These are phyloP conservation scores for Jasminum sambac DNA, from an alignment of 257 asterid species.

Conservation along the genomic window DNA sequence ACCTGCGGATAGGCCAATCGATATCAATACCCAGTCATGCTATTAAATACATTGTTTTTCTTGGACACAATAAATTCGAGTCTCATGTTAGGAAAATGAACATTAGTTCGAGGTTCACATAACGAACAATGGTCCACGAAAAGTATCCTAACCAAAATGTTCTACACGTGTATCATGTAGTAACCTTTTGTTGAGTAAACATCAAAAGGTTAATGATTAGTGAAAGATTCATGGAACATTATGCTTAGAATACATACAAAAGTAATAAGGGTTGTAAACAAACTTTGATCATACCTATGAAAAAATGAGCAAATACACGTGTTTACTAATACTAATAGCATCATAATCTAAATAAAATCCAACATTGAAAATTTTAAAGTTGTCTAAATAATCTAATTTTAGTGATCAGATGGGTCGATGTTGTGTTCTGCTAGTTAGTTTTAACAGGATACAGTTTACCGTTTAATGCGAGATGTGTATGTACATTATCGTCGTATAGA, in stretches of 20 bases:
- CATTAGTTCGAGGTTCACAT: background rate
- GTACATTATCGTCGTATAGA: too few species aligned
- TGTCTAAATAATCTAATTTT: too few species aligned
- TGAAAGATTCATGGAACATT: background rate
- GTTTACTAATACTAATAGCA: background rate
- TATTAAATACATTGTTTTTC: too few species aligned
- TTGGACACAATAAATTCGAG: background rate
- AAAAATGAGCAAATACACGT: background rate
- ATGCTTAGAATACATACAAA: background rate
- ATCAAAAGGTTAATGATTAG: background rate
- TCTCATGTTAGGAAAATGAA: background rate
- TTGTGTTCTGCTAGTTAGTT: too few species aligned
- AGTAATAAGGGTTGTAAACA: background rate
- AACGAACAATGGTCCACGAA: background rate
- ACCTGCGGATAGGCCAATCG: too few species aligned
- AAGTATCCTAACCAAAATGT: background rate
- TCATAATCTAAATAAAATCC: background rate
- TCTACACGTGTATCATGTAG: too few species aligned
- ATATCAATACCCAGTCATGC: too few species aligned
- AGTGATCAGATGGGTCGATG: too few species aligned
- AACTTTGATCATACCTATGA: background rate
- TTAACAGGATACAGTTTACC: too few species aligned
- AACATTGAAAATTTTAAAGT: too few species aligned
- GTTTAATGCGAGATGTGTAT: too few species aligned
- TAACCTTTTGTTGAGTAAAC: background rate